These are phyloP conservation scores for Tylopilus felleus DNA, from an alignment of 768 basidiomycete species.

Conservation along the genomic window DNA sequence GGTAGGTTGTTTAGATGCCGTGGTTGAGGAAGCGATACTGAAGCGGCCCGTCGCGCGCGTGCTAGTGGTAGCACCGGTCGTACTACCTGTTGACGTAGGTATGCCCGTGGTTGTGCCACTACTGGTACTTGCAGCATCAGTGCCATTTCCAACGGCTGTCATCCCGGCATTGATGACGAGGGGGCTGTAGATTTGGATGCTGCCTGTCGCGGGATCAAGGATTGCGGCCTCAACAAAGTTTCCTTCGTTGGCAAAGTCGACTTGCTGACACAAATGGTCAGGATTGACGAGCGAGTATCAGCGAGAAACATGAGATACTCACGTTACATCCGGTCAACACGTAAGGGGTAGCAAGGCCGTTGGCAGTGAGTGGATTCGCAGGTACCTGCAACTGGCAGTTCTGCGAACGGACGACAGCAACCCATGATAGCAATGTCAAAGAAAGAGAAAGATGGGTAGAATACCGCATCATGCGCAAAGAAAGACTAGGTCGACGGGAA, in stretches of 20 bases:
- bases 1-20: background rate
- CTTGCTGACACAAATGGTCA: conserved; percentile 16
- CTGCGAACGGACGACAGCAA: conserved; percentile 18
- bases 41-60: background rate
- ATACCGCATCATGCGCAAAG: conserved; percentile 10
- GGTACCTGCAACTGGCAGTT: conserved; percentile 23
- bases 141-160: conserved; percentile 11
- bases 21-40: background rate
- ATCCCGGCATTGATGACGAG: conserved; percentile 32
- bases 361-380: conserved; percentile 19
- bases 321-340: conserved; percentile 29
- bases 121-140: background rate
- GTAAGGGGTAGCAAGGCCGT: conserved; percentile 28
- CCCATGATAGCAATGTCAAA: conserved; percentile 13
- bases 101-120: background rate
- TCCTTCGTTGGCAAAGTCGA: conserved; percentile 26
- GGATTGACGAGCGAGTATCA: background rate
- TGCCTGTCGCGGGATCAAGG: conserved; percentile 27
- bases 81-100: background rate
- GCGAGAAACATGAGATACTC: background rate
- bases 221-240: conserved; percentile 29
- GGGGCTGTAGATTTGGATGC: conserved; percentile 26
- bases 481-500: background rate
- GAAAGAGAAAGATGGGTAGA: conserved; percentile 8
- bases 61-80: background rate